Conservation (phyloP, 805 yeast species). For the Ogataea corticis region DNA sequence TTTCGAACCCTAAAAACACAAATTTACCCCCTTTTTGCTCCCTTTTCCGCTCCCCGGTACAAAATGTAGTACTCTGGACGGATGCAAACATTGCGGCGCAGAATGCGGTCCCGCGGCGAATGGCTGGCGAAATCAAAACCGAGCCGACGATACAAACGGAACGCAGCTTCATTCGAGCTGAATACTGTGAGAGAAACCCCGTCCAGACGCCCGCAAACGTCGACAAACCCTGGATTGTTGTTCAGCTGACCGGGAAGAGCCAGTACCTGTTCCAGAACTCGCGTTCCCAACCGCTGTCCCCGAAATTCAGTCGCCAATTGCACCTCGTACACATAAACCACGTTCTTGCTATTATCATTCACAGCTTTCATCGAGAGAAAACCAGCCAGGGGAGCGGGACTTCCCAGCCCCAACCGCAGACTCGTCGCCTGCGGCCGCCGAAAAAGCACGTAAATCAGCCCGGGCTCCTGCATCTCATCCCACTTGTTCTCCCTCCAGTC, state of each 20-base stretch:
- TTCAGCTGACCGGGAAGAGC: slow-evolving; percentile 26
- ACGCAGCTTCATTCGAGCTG: slow-evolving; percentile 42
- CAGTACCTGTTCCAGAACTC: slow-evolving; percentile 40
- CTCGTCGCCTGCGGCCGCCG: not conserved
- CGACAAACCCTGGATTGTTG: slow-evolving; percentile 2
- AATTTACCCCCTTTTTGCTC: not conserved
- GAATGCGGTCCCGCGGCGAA: slow-evolving; percentile 45
- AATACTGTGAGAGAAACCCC: slow-evolving; percentile 53
- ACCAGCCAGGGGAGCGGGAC: slow-evolving; percentile 30
- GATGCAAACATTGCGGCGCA: slow-evolving; percentile 44
- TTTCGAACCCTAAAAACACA: no score
- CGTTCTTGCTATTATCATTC: slow-evolving; percentile 38
- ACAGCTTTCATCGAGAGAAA: slow-evolving; percentile 51
- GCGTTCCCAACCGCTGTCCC: slow-evolving; percentile 39
- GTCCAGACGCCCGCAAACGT: slow-evolving; percentile 9
- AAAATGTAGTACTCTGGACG: slow-evolving; percentile 46
- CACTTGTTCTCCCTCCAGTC: slow-evolving; percentile 44
- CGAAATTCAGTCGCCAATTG: slow-evolving; percentile 44
- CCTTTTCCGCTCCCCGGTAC: slow-evolving; percentile 10
- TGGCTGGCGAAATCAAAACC: slow-evolving; percentile 41
- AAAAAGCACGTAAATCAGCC: slow-evolving; percentile 45
- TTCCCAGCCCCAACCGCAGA: not conserved
- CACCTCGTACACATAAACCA: slow-evolving; percentile 57
- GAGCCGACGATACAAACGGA: slow-evolving; percentile 42
- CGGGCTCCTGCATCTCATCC: slow-evolving; percentile 48